Percentiles rank a stretch among this genome's conserved stretches.
These are phyloP conservation scores for Inga laurina DNA, from an alignment of 306 rosid species.

Conservation along the genomic window DNA sequence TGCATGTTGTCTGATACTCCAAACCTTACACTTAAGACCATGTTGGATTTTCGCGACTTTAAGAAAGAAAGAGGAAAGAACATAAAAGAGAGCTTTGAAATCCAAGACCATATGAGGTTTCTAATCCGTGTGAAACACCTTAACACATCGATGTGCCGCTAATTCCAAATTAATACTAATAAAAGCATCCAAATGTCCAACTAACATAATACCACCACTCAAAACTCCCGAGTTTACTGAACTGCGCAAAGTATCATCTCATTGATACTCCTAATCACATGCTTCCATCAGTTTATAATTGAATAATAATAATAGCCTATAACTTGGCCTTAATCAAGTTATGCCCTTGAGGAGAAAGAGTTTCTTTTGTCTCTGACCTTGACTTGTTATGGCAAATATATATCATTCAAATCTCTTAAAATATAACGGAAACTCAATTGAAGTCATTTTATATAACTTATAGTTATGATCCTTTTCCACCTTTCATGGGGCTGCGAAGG, in stretches of 20 bases:
- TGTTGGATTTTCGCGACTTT: neutral
- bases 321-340: too few species aligned
- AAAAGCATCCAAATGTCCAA: neutral
- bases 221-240: neutral
- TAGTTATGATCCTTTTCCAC: too few species aligned
- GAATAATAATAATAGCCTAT: too few species aligned
- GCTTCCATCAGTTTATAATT: neutral
- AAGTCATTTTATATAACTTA: too few species aligned
- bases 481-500: too few species aligned
- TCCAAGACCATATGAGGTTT: neutral
- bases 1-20: neutral
- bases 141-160: neutral
- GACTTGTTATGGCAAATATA: neutral
- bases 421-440: too few species aligned
- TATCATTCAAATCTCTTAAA: too few species aligned
- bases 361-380: neutral
- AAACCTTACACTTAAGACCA: neutral
- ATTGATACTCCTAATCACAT: neutral
- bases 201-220: too few species aligned
- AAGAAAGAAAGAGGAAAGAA: neutral
- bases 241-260: neutral
- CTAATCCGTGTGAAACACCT: neutral
- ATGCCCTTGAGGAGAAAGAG: neutral
- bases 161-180: too few species aligned
- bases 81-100: neutral